Evolutionary conservation across 176 grass and related monocot species (phyloP), one percentile per base, ranked within the genome.

Genomic region (Avena atlantica): DNA sequence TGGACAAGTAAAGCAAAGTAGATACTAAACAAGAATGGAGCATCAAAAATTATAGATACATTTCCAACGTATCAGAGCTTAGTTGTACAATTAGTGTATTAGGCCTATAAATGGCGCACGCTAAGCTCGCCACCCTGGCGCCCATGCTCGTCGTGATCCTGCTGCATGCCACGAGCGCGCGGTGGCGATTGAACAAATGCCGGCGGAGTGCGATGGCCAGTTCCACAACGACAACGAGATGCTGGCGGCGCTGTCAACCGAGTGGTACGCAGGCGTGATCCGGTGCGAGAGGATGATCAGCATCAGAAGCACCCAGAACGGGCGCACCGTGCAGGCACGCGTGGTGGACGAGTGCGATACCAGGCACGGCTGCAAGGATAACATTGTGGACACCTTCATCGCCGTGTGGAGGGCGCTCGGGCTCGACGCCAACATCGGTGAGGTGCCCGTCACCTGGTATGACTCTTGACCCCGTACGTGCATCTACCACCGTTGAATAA

Each of bases 361-460:
- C 9, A 10, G 11, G 1, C 70, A 23, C 27, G 83, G 86, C 15
- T 92, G 90, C 74, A 17, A 58, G 19, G 1, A 83, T 73, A 84
- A 89, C 80, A 78, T 90, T 69, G 87, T 90, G 0, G 91, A 92
- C 76, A 78, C 87, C 15, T 87, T 87, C 2, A n/a, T 36, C 0
- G 91, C 87, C 4, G 87, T 92, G 10, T 92, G 87, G 91, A n/a
- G 44, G 20, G 84, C 84, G 14, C 83, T 92, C 13, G 87, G 91
- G 6, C 79, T 92, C 53, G 66, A 92, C 80, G 72, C 84, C 21
- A 12, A 70, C 85, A 14, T 63, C 65, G 91, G 87, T 47, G 78
- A 67, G 79, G 83, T 62, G 0, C 24, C 1, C 40, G 60, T 55
- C 2, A 16, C 13, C 5, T 55, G 13, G 52, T 55, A 4, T 6